Base-by-base conservation (phyloP, 2,329 filamentous ascomycete genomes). In the Verticillium isaacii region DNA sequence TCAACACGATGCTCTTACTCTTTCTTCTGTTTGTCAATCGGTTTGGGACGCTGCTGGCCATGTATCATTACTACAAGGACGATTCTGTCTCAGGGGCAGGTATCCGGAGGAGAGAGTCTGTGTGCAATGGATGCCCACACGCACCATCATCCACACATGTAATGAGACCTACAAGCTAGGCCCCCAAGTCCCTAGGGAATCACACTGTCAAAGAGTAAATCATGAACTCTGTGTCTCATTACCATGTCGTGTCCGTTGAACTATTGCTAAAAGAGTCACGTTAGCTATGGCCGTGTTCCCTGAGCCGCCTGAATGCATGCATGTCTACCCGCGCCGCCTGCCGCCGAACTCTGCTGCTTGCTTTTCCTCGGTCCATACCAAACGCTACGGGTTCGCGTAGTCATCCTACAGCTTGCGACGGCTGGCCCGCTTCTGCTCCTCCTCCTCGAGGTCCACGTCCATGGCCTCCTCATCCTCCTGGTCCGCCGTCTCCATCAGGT, bases 371-470 rank as follows among this genome's bases (percentile, higher is more conserved):
- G 29, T 29, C 29, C 29, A 29, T 29, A 4, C 4, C 29, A 4
- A 29, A 23, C 19, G n/a, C 45, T 41, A n/a, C 37, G 37, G 14
- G 2, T 5, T 23, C 17, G 39, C 17, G 45, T 9, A 23, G 34
- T 14, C 34, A 36, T 36, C 34, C 67, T 76, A 85, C 64, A 86
- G 76, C 75, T 85, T 87, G 61, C 83, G 77, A 64, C 82, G 81
- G 65, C 78, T 82, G 1, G 78, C 75, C 52, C 82, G 76, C 71
- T 82, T 84, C 76, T 78, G 80, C 1, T 72, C 72, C 7, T 77
- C 75, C 5, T 81, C 77, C 5, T 80, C 80, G 12, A 82, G 80
- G 56, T 88, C 85, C 32, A 87, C 68, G 58, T 87, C 85, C 79
- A 86, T 85, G 54, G 76, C 79, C 64, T 82, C 81, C 34, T 80